Percentiles rank a stretch among this genome's conserved stretches.
phyloP scores from a whole-genome alignment of 2,329 filamentous ascomycete species.

The Ceratocystis huliohia region DNA sequence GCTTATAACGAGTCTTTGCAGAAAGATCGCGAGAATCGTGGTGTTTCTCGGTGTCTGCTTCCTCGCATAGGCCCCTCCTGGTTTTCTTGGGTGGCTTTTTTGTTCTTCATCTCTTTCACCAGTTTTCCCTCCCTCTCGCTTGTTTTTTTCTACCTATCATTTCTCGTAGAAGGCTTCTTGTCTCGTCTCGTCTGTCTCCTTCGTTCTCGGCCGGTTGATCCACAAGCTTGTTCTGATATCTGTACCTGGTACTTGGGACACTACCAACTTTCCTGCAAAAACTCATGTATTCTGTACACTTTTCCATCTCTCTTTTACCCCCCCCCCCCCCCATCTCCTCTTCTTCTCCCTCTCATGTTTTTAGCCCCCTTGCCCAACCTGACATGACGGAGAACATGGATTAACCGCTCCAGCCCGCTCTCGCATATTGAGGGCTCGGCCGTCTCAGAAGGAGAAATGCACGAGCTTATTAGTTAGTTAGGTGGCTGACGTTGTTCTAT shows the following conservation, averaged over 20 bases:
- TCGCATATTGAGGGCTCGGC: constrained; percentile 2
- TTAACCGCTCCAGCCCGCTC: constrained; percentile 3
- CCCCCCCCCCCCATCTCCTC: neutral
- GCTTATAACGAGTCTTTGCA: neutral
- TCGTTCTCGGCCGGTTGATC: neutral
- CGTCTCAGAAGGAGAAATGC: neutral
- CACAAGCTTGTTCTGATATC: neutral
- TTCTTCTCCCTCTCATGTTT: too few species aligned
- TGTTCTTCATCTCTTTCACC: neutral
- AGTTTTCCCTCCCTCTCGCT: neutral
- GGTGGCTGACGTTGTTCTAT: neutral
- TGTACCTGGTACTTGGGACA: constrained; percentile 5
- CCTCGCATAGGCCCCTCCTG: neutral
- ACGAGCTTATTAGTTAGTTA: neutral
- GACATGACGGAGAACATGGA: constrained; percentile 8
- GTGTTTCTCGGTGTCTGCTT: neutral
- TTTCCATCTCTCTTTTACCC: too few species aligned
- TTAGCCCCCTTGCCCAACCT: neutral
- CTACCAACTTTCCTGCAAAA: neutral
- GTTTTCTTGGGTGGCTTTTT: neutral
- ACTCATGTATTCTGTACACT: neutral
- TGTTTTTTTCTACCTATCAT: neutral
- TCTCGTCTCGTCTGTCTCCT: neutral
- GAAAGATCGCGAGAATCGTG: neutral
- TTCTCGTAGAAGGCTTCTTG: neutral